phyloP scores from a whole-genome alignment of 2,329 filamentous ascomycete species.

The Diplocarpon rosae region DNA sequence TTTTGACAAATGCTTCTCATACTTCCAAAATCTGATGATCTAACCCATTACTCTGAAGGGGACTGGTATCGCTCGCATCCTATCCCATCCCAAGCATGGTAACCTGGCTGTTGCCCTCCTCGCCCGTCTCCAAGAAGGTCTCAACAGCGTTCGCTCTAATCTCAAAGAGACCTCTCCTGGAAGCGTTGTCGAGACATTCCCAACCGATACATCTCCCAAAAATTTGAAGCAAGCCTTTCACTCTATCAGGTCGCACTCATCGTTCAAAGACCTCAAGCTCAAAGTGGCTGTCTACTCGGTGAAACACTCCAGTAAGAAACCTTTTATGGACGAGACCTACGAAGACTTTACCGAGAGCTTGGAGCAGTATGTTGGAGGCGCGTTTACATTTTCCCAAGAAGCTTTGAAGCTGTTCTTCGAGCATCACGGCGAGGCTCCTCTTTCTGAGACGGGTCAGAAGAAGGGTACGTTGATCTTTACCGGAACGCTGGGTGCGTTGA shows the following conservation, averaged over 20 bases:
- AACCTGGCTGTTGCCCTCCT: conserved; percentile 45
- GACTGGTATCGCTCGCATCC: conserved; percentile 43
- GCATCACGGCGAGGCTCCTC: conserved; percentile 35
- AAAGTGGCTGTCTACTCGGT: conserved; percentile 43
- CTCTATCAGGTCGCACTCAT: conserved; percentile 36
- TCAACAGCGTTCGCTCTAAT: conserved; percentile 32
- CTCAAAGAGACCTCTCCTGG: conserved; percentile 32
- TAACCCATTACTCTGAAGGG: conserved; percentile 28
- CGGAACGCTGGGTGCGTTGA: conserved; percentile 41
- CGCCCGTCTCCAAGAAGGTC: conserved; percentile 36
- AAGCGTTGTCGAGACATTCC: conserved; percentile 39
- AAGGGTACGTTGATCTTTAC: conserved; percentile 49
- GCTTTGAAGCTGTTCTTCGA: conserved; percentile 39
- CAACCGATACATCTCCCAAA: conserved; percentile 37
- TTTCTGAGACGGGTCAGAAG: conserved; percentile 36
- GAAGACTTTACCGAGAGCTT: conserved; percentile 38
- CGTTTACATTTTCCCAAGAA: conserved; percentile 44
- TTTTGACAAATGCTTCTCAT: too few relatives aligned
- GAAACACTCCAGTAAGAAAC: conserved; percentile 43
- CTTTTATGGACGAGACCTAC: conserved; percentile 42
- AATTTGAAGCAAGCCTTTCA: conserved; percentile 37
- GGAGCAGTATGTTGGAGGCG: conserved; percentile 42
- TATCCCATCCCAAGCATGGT: conserved; percentile 41
- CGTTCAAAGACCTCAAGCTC: conserved; percentile 39
- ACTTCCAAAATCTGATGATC: too few relatives aligned